A percentile compares a stretch with the other conserved stretches of the same genome.
phyloP scores from a whole-genome alignment of 495 filamentous ascomycete genomes.

The Penicillium paxilli region DNA sequence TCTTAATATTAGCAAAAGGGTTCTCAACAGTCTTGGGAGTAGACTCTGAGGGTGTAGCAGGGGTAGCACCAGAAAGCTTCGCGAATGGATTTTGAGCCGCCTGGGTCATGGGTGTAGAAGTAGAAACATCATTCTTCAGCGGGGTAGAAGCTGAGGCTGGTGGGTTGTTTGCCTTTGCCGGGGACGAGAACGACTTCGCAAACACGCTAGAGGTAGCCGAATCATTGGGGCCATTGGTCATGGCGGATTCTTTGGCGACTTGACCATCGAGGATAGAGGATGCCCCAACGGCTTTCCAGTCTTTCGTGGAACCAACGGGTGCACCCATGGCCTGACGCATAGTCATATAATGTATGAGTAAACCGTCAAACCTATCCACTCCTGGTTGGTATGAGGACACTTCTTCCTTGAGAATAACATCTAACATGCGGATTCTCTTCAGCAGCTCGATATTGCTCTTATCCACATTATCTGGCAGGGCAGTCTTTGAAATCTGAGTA shows the following conservation, averaged over 20 bases:
- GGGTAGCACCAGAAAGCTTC: background rate
- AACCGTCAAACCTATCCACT: constrained; percentile 29
- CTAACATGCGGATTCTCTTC: constrained; percentile 30
- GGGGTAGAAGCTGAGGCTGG: background rate
- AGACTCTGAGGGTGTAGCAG: background rate
- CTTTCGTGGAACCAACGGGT: constrained; percentile 21
- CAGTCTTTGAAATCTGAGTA: constrained; percentile 12
- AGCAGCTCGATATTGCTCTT: constrained; percentile 21
- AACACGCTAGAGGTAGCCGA: constrained; percentile 42
- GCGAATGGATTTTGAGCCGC: background rate
- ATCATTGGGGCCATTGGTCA: constrained; percentile 12
- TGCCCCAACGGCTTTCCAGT: background rate
- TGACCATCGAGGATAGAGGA: background rate
- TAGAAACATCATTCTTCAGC: no score
- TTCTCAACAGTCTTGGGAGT: background rate
- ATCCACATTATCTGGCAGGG: constrained; percentile 13
- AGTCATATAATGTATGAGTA: constrained; percentile 36
- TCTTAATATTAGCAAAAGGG: background rate
- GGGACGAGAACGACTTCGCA: constrained; percentile 43
- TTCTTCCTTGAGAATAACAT: constrained; percentile 33
- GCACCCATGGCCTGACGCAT: constrained; percentile 35
- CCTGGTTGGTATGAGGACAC: constrained; percentile 29
- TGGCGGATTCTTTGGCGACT: background rate
- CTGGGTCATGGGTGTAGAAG: no score
- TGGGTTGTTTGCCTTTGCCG: constrained; percentile 4